Evolutionary conservation across 2,329 filamentous ascomycete genomes (phyloP).

Genomic region (Mollisiaceae sp.): DNA sequence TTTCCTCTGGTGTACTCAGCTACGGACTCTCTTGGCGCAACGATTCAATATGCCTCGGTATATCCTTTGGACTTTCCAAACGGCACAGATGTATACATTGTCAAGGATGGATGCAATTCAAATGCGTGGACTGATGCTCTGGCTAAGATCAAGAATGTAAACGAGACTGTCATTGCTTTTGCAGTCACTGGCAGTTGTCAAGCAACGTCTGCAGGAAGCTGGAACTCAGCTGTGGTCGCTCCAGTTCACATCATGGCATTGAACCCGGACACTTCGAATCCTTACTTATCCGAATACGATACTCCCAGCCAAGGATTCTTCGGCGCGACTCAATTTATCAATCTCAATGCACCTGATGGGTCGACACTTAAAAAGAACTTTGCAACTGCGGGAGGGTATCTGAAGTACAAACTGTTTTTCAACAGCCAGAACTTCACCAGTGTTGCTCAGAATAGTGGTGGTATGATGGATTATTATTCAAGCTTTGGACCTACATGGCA

Average conservation of each 20-base stretch:
- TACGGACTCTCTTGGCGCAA: constrained; percentile 21
- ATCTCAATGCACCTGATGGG: constrained; percentile 23
- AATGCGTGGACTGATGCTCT: constrained; percentile 24
- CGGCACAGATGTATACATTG: constrained; percentile 20
- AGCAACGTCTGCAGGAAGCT: constrained; percentile 6
- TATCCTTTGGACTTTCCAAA: constrained; percentile 26
- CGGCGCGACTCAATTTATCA: constrained; percentile 22
- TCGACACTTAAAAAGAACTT: constrained; percentile 24
- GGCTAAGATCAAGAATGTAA: constrained; percentile 19
- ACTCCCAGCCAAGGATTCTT: constrained; percentile 25
- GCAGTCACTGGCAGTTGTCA: constrained; percentile 11
- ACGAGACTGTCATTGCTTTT: constrained; percentile 30
- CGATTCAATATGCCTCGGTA: constrained; percentile 30
- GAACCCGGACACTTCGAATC: constrained; percentile 23
- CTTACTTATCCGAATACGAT: constrained; percentile 29
- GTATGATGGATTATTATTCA: constrained; percentile 30
- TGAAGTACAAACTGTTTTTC: constrained; percentile 25
- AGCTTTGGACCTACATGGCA: constrained; percentile 29
- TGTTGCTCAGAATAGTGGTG: constrained; percentile 18
- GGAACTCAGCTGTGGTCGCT: not conserved
- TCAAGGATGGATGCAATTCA: constrained; percentile 23
- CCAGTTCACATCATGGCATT: constrained; percentile 27
- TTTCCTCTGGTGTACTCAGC: constrained; percentile 31
- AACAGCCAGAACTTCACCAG: not conserved
- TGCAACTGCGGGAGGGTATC: constrained; percentile 24